Evolutionary conservation across 768 basidiomycete genomes (phyloP).

Genomic region (Xanthoconium stramineum): DNA sequence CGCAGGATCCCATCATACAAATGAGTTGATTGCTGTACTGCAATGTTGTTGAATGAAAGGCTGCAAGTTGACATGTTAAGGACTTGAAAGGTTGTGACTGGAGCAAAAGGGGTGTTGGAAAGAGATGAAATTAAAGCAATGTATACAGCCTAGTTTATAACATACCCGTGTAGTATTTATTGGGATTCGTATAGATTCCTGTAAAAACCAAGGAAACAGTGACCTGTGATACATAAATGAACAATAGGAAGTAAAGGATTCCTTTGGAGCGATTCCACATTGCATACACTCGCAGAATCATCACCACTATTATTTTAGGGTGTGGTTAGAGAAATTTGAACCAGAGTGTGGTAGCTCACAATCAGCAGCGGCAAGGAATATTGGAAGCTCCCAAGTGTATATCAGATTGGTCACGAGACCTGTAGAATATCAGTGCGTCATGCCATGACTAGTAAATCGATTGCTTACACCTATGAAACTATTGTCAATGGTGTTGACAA

Average conservation of each 20-base stretch:
- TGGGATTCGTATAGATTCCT: too few relatives aligned
- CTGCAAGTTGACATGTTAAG: too few relatives aligned
- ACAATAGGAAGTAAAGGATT: not conserved
- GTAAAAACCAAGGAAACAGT: too few relatives aligned
- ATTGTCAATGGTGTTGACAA: not conserved
- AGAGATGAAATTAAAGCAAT: too few relatives aligned
- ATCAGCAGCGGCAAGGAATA: conserved; percentile 7
- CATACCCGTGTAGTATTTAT: too few relatives aligned
- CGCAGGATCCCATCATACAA: not conserved
- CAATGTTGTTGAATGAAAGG: too few relatives aligned
- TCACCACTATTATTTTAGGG: not conserved
- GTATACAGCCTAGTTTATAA: too few relatives aligned
- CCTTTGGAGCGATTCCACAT: conserved; percentile 7
- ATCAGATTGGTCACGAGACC: not conserved
- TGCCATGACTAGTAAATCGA: not conserved
- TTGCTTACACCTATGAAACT: conserved; percentile 8
- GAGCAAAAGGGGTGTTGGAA: too few relatives aligned
- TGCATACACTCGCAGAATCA: conserved; percentile 15
- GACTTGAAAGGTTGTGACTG: too few relatives aligned
- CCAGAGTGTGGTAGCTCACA: not conserved
- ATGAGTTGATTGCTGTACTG: too few relatives aligned
- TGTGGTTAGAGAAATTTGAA: too few relatives aligned
- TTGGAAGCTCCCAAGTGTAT: not conserved
- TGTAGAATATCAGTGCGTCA: not conserved
- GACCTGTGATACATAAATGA: too few relatives aligned